Evolutionary conservation across 2,329 filamentous ascomycete species (phyloP).

Genomic region (Pseudomassariella vexata): DNA sequence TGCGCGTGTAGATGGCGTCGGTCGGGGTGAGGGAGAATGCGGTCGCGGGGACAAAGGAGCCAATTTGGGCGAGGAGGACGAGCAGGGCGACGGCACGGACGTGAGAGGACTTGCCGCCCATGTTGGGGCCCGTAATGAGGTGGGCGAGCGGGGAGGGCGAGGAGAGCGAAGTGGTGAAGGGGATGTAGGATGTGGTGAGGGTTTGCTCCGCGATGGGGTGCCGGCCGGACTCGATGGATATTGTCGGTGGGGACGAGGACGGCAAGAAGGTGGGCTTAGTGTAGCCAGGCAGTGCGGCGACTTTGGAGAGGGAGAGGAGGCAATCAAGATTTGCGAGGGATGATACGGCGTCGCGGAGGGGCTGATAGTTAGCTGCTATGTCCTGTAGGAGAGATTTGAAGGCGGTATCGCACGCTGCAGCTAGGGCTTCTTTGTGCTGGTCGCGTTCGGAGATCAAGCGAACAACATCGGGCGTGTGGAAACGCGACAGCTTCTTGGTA

Average conservation of each 20-base stretch:
- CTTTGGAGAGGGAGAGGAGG: conserved; percentile 75
- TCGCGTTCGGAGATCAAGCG: conserved; percentile 80
- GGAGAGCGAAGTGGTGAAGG: conserved; percentile 75
- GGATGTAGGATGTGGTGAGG: conserved; percentile 80
- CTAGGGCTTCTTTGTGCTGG: conserved; percentile 89
- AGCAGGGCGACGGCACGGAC: conserved; percentile 90
- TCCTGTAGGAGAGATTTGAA: conserved; percentile 67
- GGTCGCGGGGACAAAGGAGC: conserved; percentile 84
- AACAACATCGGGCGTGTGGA: conserved; percentile 89
- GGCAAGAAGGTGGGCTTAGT: conserved; percentile 64
- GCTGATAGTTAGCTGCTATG: conserved; percentile 80
- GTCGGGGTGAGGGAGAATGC: conserved; percentile 71
- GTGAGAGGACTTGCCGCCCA: conserved; percentile 98
- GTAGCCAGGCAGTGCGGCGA: conserved; percentile 85
- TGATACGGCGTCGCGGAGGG: conserved; percentile 81
- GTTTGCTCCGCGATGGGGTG: conserved; percentile 96
- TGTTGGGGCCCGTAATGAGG: conserved; percentile 93
- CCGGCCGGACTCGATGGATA: conserved; percentile 69
- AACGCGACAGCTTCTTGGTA: conserved; percentile 86
- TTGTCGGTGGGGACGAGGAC: conserved; percentile 57
- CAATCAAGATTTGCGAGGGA: conserved; percentile 85
- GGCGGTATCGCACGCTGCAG: conserved; percentile 82
- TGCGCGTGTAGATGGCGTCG: conserved; percentile 90
- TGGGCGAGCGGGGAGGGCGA: conserved; percentile 63
- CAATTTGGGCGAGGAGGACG: conserved; percentile 88